A percentile compares a stretch with the other conserved stretches of the same genome.
Evolutionary conservation across 306 rosid genomes (phyloP).

Genomic region (Neltuma alba): DNA sequence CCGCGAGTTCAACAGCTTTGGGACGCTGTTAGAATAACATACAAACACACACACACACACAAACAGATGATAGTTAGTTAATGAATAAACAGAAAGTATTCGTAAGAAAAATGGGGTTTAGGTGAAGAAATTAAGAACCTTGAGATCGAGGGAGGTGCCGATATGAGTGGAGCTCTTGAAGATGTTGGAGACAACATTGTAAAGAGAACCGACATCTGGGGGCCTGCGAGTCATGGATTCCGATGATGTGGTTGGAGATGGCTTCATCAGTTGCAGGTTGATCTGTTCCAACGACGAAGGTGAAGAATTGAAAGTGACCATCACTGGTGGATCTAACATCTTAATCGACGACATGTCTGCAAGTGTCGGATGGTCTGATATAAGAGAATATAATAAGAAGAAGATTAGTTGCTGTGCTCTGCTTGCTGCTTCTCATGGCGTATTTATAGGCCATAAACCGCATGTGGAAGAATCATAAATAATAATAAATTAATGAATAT

Average conservation of each 20-base stretch:
- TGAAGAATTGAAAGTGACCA: too few relatives aligned
- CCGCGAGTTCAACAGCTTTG: too few relatives aligned
- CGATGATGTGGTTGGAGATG: not conserved
- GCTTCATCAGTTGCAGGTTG: not conserved
- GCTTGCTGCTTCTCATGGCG: not conserved
- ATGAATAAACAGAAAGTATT: too few relatives aligned
- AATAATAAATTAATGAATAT: too few relatives aligned
- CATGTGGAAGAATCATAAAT: not conserved
- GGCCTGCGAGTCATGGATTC: constrained; percentile 26
- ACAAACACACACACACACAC: too few relatives aligned
- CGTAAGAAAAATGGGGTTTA: too few relatives aligned
- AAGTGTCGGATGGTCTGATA: too few relatives aligned
- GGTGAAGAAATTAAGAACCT: too few relatives aligned
- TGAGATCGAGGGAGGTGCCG: constrained; percentile 9
- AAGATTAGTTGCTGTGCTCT: not conserved
- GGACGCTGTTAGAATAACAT: too few relatives aligned
- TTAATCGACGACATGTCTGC: not conserved
- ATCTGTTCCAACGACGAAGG: too few relatives aligned
- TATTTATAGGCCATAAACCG: not conserved
- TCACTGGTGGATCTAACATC: not conserved
- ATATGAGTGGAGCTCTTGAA: constrained; percentile 28
- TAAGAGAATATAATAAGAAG: too few relatives aligned
- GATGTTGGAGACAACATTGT: constrained; percentile 22
- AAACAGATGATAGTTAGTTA: too few relatives aligned
- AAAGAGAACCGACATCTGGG: constrained; percentile 35